These are phyloP conservation scores for Colletotrichum nymphaeae DNA, from an alignment of 2,329 filamentous ascomycete species.

Conservation along the genomic window DNA sequence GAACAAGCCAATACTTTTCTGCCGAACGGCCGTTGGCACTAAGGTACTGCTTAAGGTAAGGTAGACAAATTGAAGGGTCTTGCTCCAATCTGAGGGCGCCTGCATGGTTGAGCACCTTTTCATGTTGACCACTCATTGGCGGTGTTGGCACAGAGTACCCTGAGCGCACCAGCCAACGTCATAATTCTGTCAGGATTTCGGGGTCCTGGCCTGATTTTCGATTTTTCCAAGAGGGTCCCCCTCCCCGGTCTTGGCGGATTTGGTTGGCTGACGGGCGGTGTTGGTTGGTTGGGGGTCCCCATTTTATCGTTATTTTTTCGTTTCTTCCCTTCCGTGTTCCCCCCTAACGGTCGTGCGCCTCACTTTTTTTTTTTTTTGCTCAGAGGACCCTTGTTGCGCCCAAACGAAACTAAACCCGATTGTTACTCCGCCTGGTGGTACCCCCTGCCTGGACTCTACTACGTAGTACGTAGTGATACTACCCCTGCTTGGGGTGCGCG, in stretches of 20 bases:
- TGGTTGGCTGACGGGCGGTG: not conserved
- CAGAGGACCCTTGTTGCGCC: too few relatives aligned
- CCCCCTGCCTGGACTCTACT: too few relatives aligned
- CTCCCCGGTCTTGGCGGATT: not conserved
- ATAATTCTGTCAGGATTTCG: constrained; percentile 24
- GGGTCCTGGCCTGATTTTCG: not conserved
- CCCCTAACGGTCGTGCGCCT: too few relatives aligned
- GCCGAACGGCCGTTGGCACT: not conserved
- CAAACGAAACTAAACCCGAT: too few relatives aligned
- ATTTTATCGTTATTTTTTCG: not conserved
- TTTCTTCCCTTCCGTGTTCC: too few relatives aligned
- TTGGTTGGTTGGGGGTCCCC: too few relatives aligned
- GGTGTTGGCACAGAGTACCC: not conserved
- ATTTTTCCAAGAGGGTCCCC: too few relatives aligned
- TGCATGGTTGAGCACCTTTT: not conserved
- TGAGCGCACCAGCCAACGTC: constrained; percentile 27
- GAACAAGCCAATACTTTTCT: not conserved
- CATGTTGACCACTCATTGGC: not conserved
- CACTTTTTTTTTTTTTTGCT: too few relatives aligned
- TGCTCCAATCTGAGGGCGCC: not conserved
- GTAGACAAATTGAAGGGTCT: not conserved
- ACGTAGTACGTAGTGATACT: too few relatives aligned
- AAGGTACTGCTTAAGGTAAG: too few relatives aligned
- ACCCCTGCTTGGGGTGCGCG: too few relatives aligned
- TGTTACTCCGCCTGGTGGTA: too few relatives aligned